Base-by-base conservation (phyloP, 2,329 filamentous ascomycete species). In the Cladosporium austrohemisphaericum region DNA sequence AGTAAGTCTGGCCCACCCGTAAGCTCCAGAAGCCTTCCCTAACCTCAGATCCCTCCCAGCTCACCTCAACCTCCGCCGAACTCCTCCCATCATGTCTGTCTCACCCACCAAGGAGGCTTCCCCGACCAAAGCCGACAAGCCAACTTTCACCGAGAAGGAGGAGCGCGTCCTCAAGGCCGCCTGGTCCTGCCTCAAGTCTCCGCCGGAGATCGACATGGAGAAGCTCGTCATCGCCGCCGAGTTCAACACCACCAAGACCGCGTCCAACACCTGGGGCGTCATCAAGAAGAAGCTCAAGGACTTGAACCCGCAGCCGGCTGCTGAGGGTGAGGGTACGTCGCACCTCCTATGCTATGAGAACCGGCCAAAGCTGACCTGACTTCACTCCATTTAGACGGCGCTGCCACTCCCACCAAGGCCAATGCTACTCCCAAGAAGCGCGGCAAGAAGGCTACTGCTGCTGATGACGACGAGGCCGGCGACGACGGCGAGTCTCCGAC, bases 251-350 rank as follows among this genome's bases (percentile, higher is more conserved):
- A 25, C 35, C 22, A 67, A 67, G 55, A 65, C 61, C 10, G 54
- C 59, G 3, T 43, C 52, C 49, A 68, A 68, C 58, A 61, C 56
- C n/a, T 68, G 65, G 65, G 62, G 56, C 40, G 48, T 45, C 3
- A 57, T 67, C 52, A 66, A 66, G 59, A 63, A 62, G 57, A 66
- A 67, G 58, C 49, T 68, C 35, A 38, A 43, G 14, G 41, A 6
- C 16, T 58, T 16, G 50, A 43, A 26, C 49, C 58, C 23, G 13
- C 38, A 14, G 22, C 13, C 36, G 9, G 14, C 4, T 8, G 14
- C 26, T 13, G 38, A 20, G 10, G 25, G 16, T 16, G 38, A 41
- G 5, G 38, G 25, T 11, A 10, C 23, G 20, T 20, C 11, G n/a
- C 11, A 6, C n/a, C 20, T 25, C 10, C 18, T 18, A n/a, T n/a